Evolutionary conservation across 305 asterid genomes (phyloP).

Genomic region (Fraxinus ornus): DNA sequence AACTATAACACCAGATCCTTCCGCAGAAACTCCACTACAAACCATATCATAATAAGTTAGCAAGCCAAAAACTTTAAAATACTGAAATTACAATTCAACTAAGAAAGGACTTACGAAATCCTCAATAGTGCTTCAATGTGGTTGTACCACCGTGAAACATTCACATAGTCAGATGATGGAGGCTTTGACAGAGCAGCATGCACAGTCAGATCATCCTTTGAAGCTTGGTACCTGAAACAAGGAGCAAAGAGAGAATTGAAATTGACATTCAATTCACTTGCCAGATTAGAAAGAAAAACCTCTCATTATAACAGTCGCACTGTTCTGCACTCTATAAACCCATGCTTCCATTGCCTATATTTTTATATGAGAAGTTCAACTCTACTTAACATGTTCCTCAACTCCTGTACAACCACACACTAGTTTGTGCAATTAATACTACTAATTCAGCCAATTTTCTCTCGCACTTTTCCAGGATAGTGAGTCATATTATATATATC

Average conservation of each 20-base stretch:
- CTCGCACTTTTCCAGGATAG: neutral
- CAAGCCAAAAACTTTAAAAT: neutral
- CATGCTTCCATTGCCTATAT: neutral
- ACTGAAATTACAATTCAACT: neutral
- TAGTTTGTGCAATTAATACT: neutral
- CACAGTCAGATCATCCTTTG: conserved; percentile 75
- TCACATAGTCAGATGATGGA: conserved; percentile 60
- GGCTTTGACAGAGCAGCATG: conserved; percentile 49
- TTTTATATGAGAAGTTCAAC: neutral
- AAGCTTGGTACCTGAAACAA: conserved; percentile 69
- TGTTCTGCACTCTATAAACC: neutral
- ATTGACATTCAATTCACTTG: conserved; percentile 12
- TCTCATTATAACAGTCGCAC: neutral
- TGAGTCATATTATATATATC: neutral
- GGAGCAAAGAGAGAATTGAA: neutral
- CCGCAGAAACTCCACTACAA: conserved; percentile 71
- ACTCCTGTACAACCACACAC: neutral
- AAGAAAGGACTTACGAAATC: conserved; percentile 58
- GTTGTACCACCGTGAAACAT: conserved; percentile 75
- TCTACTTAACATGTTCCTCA: neutral
- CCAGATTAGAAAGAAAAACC: neutral
- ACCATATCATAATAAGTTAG: conserved; percentile 5
- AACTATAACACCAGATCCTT: conserved; percentile 64
- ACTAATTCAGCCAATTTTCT: neutral
- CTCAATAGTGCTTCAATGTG: conserved; percentile 81